Evolutionary conservation across 2,329 filamentous ascomycete species (phyloP), one percentile per base, ranked within the genome.

Genomic region (Escovopsis sp.): DNA sequence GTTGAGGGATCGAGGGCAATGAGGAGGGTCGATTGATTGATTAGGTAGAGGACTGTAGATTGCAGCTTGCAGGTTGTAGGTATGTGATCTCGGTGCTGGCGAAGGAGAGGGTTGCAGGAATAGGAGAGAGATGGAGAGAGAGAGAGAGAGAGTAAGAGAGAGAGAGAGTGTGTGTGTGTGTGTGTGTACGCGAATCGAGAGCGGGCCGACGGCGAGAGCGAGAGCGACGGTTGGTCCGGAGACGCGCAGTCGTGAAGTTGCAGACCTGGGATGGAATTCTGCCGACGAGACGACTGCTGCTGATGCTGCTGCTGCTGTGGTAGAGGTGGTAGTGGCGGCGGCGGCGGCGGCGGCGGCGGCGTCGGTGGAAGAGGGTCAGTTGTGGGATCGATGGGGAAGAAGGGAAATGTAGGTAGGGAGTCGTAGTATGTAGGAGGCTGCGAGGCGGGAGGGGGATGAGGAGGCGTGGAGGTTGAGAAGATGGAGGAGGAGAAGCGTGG

Each of bases 1-100:
- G 41, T 32, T n/a, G 44, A 34, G 32, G 35, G 34, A 28, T 39
- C 28, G 28, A 37, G 21, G 31, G 25, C 21, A 27, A 29, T 31
- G 14, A 18, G 18, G 29, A 13, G 16, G 28, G 31, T 31, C 15
- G 26, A 35, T 28, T 17, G 33, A 15, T 15, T 19, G 12, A 31
- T 11, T 27, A 19, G 30, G n/a, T n/a, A n/a, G n/a, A n/a, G n/a
- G n/a, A n/a, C n/a, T n/a, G n/a, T n/a, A n/a, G n/a, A n/a, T n/a
- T n/a, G n/a, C n/a, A n/a, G n/a, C n/a, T n/a, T n/a, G n/a, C n/a
- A n/a, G n/a, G n/a, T n/a, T n/a, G n/a, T n/a, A n/a, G n/a, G n/a
- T n/a, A n/a, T n/a, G 13, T 13, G 17, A 19, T 23, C 13, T 9
- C 21, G 14, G 15, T 31, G 28, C 10, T 31, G 28, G 12, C 14